These are phyloP conservation scores for Macadamia integrifolia DNA, from an alignment of 164 flowering plant genomes.

Conservation along the genomic window DNA sequence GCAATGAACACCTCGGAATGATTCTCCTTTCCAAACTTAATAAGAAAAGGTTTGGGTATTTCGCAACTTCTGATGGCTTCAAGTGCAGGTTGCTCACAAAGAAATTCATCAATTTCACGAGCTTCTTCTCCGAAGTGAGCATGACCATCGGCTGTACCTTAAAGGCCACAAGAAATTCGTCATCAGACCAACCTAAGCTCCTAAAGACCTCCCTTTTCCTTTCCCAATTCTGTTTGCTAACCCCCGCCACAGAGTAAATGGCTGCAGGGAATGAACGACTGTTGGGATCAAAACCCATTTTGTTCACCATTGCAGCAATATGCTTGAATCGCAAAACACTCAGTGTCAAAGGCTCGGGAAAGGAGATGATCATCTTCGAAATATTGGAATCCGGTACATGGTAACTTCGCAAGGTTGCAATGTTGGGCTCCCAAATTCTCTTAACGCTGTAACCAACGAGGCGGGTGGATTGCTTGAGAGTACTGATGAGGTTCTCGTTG, in stretches of 20 bases:
- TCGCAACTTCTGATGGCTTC: conserved; percentile 5
- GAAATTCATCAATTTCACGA: conserved; percentile 1
- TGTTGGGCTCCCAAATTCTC: not conserved
- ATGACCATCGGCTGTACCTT: conserved; percentile 2
- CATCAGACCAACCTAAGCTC: too few relatives aligned
- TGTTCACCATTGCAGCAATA: not conserved
- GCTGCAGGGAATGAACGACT: not conserved
- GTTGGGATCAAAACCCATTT: conserved; percentile 7
- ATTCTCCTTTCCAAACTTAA: not conserved
- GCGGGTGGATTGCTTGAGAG: not conserved
- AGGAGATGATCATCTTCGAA: not conserved
- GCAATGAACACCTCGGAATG: not conserved
- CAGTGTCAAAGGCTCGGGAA: not conserved
- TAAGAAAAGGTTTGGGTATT: conserved; percentile 1
- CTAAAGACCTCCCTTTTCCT: conserved; percentile 1
- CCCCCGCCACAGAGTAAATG: not conserved
- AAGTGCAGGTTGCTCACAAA: conserved; percentile 2
- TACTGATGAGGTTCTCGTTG: not conserved
- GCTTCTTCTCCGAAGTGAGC: conserved; percentile 11
- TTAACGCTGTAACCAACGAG: not conserved
- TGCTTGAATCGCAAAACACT: not conserved
- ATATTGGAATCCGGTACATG: conserved; percentile 1
- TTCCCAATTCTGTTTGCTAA: not conserved
- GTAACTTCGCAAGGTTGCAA: not conserved
- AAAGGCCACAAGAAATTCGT: not conserved